Evolutionary conservation across 2,329 filamentous ascomycete genomes (phyloP), one percentile per base, ranked within the genome.

Genomic region (Verticillium nonalfalfae): DNA sequence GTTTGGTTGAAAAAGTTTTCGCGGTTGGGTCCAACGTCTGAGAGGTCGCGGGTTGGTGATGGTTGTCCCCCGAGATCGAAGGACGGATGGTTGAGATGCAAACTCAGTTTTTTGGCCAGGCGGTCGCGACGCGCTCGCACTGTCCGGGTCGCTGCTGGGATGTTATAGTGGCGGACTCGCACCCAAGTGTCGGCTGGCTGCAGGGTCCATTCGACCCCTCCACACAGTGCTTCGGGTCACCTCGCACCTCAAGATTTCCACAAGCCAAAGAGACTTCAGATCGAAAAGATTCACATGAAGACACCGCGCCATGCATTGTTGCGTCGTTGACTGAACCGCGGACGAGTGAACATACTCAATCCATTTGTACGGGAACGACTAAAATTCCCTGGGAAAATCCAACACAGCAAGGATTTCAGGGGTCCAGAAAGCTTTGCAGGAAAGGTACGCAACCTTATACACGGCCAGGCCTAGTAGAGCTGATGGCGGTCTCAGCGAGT

Each of bases 351-450:
- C 26, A 31, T 5, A 31, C 3, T 31, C 26, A 31, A 31, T 31
- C 26, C 4, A 31, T 31, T 3, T 31, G 26, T 4, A 31, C 26
- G 26, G 26, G 4, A 31, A 31, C 26, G 26, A 31, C 26, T 68
- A 26, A 64, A 61, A 2, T 75, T 74, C 59, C 76, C 78, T 0
- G 74, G 72, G 1, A 68, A 68, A 2, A 72, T 79, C 10, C 64
- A 74, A 18, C 78, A 80, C 52, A 75, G 73, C 18, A 78, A 78
- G 65, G 71, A 75, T 57, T 78, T 74, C 50, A 69, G 74, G 0
- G 68, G 69, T 0, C 68, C 72, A 1, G 68, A 72, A 13, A 58
- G 59, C n/a, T 69, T 60, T 55, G 65, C 60, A 52, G 62, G 61
- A 50, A 69, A 68, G 63, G 67, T 67, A 26, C 21, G 18, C 21